phyloP scores from a whole-genome alignment of 1,284 basidiomycete genomes.

The Ganoderma lingzhi region DNA sequence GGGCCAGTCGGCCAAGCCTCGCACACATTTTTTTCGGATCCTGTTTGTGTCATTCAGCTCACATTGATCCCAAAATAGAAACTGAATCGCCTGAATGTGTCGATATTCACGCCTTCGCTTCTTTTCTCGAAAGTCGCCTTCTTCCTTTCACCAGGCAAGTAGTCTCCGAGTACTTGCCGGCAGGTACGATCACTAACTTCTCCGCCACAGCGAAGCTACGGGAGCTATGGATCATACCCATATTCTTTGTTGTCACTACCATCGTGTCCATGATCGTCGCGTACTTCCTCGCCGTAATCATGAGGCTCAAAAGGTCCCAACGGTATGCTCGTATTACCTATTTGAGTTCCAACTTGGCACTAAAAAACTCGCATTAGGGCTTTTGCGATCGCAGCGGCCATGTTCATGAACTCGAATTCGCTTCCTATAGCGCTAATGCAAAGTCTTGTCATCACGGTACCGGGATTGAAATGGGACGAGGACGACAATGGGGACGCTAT shows the following conservation, averaged over 20 bases:
- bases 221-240: constrained; percentile 92
- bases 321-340: constrained; percentile 49
- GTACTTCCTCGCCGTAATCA: constrained; percentile 56
- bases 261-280: constrained; percentile 66
- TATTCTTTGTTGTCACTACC: constrained; percentile 81
- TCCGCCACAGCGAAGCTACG: constrained; percentile 68
- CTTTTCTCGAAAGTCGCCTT: constrained; percentile 95
- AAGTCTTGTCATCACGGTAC: constrained; percentile 86
- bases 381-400: constrained; percentile 86
- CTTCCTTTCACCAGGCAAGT: constrained; percentile 72
- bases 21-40: background rate
- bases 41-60: background rate
- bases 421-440: constrained; percentile 94
- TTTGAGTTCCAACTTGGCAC: background rate
- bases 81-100: constrained; percentile 84
- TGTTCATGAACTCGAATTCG: constrained; percentile 95
- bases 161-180: background rate
- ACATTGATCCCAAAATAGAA: constrained; percentile 52
- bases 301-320: constrained; percentile 68
- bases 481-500: constrained; percentile 88
- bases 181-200: constrained; percentile 36
- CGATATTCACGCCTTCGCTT: constrained; percentile 91
- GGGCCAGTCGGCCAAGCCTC: background rate
- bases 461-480: constrained; percentile 83
- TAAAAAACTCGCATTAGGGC: constrained; percentile 52